These are phyloP conservation scores for Mycena capillaripes DNA, from an alignment of 768 basidiomycete genomes.

Conservation along the genomic window DNA sequence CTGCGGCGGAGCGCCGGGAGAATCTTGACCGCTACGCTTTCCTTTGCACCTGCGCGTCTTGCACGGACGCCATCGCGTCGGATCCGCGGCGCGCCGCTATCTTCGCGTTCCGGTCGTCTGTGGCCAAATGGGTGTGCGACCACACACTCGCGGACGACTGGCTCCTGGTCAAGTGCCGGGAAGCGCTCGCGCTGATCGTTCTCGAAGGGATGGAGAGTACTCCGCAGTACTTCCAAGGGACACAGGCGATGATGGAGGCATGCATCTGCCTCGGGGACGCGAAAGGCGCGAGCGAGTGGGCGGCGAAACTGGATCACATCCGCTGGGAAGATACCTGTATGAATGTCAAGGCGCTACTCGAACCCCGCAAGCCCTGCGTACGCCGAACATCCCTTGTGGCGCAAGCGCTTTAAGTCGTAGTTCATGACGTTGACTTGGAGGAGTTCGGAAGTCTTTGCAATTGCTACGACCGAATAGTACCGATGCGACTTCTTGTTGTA, in stretches of 20 bases:
- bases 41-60: conserved; percentile 49
- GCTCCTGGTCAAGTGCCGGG: conserved; percentile 20
- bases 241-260: conserved; percentile 9
- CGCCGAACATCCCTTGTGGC: conserved; percentile 25
- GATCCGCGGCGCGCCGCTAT: conserved; percentile 26
- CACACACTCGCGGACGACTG: conserved; percentile 13
- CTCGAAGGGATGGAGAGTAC: conserved; percentile 23
- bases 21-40: conserved; percentile 47
- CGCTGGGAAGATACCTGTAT: conserved; percentile 5
- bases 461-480: too few relatives aligned
- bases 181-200: conserved; percentile 18
- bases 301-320: conserved; percentile 3
- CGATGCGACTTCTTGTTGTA: too few relatives aligned
- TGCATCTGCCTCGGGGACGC: conserved; percentile 25
- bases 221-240: not conserved
- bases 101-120: not conserved
- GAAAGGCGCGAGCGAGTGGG: conserved; percentile 24
- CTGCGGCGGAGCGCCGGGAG: conserved; percentile 42
- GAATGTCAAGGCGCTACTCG: conserved; percentile 9
- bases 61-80: conserved; percentile 36
- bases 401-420: not conserved
- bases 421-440: too few relatives aligned
- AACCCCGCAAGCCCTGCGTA: conserved; percentile 26
- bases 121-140: too few relatives aligned
- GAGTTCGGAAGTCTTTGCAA: too few relatives aligned